Conservation (phyloP, 225 moss, liverwort and hornwort genomes). For the Marchantia paleacea region DNA sequence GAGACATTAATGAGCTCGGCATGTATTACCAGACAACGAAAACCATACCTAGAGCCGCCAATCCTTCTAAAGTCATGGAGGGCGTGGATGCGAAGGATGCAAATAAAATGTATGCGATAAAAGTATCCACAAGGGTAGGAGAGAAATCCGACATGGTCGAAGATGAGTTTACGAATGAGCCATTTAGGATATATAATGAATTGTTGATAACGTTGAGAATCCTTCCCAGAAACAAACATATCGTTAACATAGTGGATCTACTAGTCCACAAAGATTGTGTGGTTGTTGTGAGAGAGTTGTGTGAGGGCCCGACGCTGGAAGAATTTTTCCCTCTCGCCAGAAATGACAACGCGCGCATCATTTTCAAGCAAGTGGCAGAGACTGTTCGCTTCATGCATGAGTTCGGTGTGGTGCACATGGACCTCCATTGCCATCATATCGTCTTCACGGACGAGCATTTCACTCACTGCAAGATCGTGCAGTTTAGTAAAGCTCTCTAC, state of each 20-base stretch:
- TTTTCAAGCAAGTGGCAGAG: slow-evolving; percentile 12
- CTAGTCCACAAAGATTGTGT: background rate
- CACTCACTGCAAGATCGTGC: background rate
- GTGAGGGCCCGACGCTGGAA: background rate
- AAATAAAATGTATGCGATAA: background rate
- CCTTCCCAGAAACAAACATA: background rate
- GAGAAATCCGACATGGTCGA: background rate
- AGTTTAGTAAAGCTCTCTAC: background rate
- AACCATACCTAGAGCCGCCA: background rate
- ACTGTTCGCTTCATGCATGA: slow-evolving; percentile 7
- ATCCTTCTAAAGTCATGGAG: background rate
- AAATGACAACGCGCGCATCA: background rate
- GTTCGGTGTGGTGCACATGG: slow-evolving; percentile 12
- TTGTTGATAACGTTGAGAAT: background rate
- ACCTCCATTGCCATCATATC: background rate
- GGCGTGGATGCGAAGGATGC: too few species aligned
- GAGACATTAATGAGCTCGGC: background rate
- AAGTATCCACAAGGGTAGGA: background rate
- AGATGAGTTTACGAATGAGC: background rate
- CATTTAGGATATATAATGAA: background rate
- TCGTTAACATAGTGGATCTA: background rate
- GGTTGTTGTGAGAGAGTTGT: background rate
- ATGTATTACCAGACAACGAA: background rate
- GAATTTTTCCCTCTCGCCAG: background rate
- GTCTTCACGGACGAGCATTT: background rate